phyloP scores from a whole-genome alignment of 108 stramenopile genomes.

The Pseudonitzschia multiseries region DNA sequence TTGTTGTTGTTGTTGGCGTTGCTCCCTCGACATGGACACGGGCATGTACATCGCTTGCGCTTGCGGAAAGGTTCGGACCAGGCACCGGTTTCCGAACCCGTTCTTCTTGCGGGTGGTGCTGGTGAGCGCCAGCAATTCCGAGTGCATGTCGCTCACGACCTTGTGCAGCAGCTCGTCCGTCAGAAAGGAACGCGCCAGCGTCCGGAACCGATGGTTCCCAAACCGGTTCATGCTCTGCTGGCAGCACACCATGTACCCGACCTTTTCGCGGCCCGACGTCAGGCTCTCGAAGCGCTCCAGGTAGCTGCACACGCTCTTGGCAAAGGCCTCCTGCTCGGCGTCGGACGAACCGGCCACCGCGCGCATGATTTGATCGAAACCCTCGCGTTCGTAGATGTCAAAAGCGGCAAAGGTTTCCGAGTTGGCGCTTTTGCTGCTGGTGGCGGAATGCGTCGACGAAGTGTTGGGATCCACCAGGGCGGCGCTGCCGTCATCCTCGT shows the following conservation, averaged over 20 bases:
- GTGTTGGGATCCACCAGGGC: neutral
- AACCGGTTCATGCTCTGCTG: constrained; percentile 58
- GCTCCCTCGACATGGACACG: no score
- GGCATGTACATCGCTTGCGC: no score
- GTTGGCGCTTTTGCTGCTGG: constrained; percentile 28
- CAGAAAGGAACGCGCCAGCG: constrained; percentile 27
- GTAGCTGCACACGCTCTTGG: constrained; percentile 39
- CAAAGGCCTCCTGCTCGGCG: constrained; percentile 35
- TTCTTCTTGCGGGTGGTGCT: constrained; percentile 20
- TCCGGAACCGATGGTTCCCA: constrained; percentile 52
- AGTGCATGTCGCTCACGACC: constrained; percentile 53
- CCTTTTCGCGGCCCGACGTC: constrained; percentile 38
- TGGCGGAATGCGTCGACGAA: constrained; percentile 19
- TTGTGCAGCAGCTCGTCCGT: constrained; percentile 34
- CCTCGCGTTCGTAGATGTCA: constrained; percentile 56
- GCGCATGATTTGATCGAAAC: constrained; percentile 52
- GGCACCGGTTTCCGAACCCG: constrained; percentile 26
- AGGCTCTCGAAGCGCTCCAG: constrained; percentile 55
- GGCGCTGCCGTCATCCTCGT: neutral
- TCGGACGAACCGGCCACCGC: constrained; percentile 33
- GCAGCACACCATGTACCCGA: constrained; percentile 57
- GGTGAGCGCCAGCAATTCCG: constrained; percentile 44
- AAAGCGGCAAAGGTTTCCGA: constrained; percentile 35
- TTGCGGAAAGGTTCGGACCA: constrained; percentile 43
- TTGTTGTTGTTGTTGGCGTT: no score